Evolutionary conservation across 495 filamentous ascomycete species (phyloP), one percentile per base, ranked within the genome.

Genomic region (Trypethelium eluteriae): DNA sequence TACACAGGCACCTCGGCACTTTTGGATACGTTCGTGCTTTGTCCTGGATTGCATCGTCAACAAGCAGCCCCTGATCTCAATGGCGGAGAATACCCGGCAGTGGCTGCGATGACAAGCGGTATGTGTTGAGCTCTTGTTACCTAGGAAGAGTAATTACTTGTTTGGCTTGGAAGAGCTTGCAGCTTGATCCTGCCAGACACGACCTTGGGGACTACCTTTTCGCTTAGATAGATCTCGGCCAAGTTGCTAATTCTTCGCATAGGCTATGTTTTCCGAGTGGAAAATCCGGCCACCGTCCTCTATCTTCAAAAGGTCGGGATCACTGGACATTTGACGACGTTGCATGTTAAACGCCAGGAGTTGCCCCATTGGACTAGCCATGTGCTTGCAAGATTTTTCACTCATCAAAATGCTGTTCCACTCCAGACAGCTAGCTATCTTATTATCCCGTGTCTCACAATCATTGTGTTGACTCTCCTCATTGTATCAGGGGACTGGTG

Each of bases 1-100:
- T 76, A 85, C 38, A 81, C 79, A 2, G 85, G 85, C 56, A 80
- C 78, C 2, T 76, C 82, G 0, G 76, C 76, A 4, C 79, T 79
- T 70, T 71, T 84, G 0, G 86, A 88, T 71, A 73, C 73, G 25
- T 73, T 88, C 4, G 71, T 86, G 35, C 77, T 88, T 0, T 83
- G 81, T 16, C 86, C 86, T 0, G 85, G 84, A 2, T 69, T 87
- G 53, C 85, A 88, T 75, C 80, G 80, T 62, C 84, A 87, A 68
- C 85, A 87, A 69, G 71, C 77, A 3, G 84, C 82, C 2, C 39
- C 74, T 7, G 72, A 74, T 32, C 67, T 79, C 38, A 78, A 76
- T 67, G 61, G 62, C 25, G 72, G 70, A 39, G 72, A 74, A 63
- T 74, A 72, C 59, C 72, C 72, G 38, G 71, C 71, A 6, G 67